Evolutionary conservation across 1,284 basidiomycete genomes (phyloP).

Genomic region (Testicularia cyperi): DNA sequence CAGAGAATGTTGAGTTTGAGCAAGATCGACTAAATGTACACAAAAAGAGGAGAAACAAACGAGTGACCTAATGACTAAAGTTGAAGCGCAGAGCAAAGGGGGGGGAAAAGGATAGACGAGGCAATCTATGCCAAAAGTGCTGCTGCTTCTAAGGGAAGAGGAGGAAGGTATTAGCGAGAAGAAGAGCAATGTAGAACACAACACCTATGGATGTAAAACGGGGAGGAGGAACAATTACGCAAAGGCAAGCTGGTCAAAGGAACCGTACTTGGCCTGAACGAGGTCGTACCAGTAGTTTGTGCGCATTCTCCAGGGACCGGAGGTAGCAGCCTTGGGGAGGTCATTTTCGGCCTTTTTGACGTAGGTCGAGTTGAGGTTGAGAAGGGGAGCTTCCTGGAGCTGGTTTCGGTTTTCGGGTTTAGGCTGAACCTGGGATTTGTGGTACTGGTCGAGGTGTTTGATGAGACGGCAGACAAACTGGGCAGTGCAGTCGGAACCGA

Average conservation of each 20-base stretch:
- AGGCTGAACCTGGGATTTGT: slow-evolving; percentile 27
- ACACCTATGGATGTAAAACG: no score
- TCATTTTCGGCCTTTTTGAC: slow-evolving; percentile 43
- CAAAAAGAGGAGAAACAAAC: no score
- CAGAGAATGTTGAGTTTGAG: no score
- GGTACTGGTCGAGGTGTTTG: slow-evolving; percentile 41
- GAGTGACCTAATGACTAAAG: no score
- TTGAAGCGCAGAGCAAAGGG: no score
- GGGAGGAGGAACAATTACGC: no score
- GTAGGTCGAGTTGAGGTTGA: slow-evolving; percentile 57
- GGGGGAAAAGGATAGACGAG: no score
- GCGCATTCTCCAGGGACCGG: slow-evolving; percentile 43
- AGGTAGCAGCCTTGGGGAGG: slow-evolving; percentile 49
- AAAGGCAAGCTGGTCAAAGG: slow-evolving; percentile 25
- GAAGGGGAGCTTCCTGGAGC: slow-evolving; percentile 32
- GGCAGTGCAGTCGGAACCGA: slow-evolving; percentile 54
- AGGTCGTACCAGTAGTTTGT: slow-evolving; percentile 51
- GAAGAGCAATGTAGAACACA: no score
- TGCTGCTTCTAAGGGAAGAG: no score
- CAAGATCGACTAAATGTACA: no score
- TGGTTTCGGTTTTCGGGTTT: slow-evolving; percentile 7
- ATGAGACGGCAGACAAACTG: slow-evolving; percentile 47
- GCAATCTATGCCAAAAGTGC: no score
- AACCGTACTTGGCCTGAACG: slow-evolving; percentile 39
- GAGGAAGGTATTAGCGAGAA: no score